Percentiles rank a stretch among this genome's conserved stretches.
Evolutionary conservation across 768 basidiomycete species (phyloP).

Genomic region (Dioszegia aurantiaca): DNA sequence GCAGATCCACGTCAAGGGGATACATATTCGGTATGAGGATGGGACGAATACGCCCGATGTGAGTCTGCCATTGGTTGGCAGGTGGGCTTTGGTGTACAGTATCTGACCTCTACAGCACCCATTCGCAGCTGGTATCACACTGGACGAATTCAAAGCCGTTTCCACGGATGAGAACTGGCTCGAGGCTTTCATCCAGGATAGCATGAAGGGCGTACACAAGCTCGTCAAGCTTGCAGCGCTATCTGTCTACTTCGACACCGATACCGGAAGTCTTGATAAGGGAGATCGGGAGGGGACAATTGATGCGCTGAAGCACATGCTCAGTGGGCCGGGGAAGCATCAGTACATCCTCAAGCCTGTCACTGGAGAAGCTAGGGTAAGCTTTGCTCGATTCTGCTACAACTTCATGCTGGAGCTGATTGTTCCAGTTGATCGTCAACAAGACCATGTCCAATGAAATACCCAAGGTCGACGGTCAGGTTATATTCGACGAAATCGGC

Average conservation of each 20-base stretch:
- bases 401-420: slow-evolving; percentile 53
- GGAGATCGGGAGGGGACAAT: slow-evolving; percentile 63
- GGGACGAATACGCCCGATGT: slow-evolving; percentile 88
- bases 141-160: slow-evolving; percentile 79
- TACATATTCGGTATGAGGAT: slow-evolving; percentile 96
- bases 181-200: slow-evolving; percentile 87
- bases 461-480: slow-evolving; percentile 80
- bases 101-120: slow-evolving; percentile 65
- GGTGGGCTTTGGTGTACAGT: too few species aligned
- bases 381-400: slow-evolving; percentile 55
- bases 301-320: slow-evolving; percentile 68
- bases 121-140: slow-evolving; percentile 84
- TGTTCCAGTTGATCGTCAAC: slow-evolving; percentile 64
- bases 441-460: slow-evolving; percentile 68
- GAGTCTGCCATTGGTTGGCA: slow-evolving; percentile 42
- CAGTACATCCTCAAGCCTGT: slow-evolving; percentile 96
- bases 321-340: slow-evolving; percentile 58
- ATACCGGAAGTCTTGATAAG: slow-evolving; percentile 72
- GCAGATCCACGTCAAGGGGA: slow-evolving; percentile 91
- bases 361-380: slow-evolving; percentile 78
- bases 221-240: slow-evolving; percentile 81
- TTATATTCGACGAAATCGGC: slow-evolving; percentile 89
- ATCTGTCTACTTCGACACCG: slow-evolving; percentile 92
- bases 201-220: slow-evolving; percentile 85
- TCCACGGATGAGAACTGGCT: slow-evolving; percentile 87